Base-by-base conservation (phyloP, 768 basidiomycete genomes). In the Boletus insuetus region DNA sequence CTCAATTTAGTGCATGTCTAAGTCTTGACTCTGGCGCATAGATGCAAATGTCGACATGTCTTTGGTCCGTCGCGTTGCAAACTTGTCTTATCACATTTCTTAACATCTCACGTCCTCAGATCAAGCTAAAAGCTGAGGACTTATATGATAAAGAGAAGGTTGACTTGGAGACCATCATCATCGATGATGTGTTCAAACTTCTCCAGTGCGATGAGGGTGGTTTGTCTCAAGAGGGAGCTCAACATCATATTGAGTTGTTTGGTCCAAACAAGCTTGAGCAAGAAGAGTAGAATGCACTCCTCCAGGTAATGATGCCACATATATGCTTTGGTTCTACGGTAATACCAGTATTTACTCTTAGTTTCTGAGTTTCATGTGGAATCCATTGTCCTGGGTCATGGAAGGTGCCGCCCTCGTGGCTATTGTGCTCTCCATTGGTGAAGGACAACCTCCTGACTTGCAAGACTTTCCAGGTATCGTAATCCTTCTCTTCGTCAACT, bases 301-400 rank as follows among this genome's bases (percentile, higher is more conserved):
- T 98, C 34, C 94, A n/a, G 81, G 89, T 86, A 67, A 42, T 1
- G 19, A 70, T 65, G 24, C 51, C 29, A 20, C 54, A 37, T 46
- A 8, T 42, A 6, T 44, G 20, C 32, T 20, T 20, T 46, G 37
- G 6, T 48, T 44, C 4, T 7, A 17, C 46, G 19, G 46, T 54
- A 3, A 65, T 20, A 39, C 51, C n/a, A 26, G 22, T 16, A 2
- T 44, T 43, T 26, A 29, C 26, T 9, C 1, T 26, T 41, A 91
- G 90, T 94, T 95, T 75, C 76, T 94, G 63, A 86, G 86, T 70
- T 98, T 98, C 83, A 98, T 98, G 96, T 98, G 96, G 96, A 98
- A 98, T 77, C 96, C 96, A 43, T 80, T 98, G 13, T 98, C 96
- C 34, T 98, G 96, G 96, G 96, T 98, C 74, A 98, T 98, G 96